phyloP scores from a whole-genome alignment of 176 grass and related monocot genomes.

The Microstegium vimineum region DNA sequence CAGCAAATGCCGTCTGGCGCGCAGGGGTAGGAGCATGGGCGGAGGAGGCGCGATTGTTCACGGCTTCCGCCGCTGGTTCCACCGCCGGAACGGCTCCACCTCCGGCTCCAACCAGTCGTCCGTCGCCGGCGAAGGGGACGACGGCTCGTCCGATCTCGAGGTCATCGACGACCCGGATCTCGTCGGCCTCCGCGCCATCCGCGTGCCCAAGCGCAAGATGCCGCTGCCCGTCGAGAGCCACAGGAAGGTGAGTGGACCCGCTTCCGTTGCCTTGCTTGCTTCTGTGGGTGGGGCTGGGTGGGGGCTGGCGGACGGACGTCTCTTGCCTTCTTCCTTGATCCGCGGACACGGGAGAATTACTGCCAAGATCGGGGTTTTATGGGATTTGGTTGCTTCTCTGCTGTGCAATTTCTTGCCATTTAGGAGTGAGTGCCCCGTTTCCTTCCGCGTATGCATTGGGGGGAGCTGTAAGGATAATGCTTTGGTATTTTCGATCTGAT shows the following conservation, averaged over 20 bases:
- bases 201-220: constrained; percentile 69
- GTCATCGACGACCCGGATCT: constrained; percentile 59
- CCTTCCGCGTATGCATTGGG: not conserved
- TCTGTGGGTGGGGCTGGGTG: not conserved
- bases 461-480: not conserved
- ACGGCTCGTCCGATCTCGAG: constrained; percentile 23
- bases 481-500: constrained; percentile 9
- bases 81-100: constrained; percentile 45
- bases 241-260: constrained; percentile 47
- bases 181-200: constrained; percentile 39
- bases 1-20: constrained; percentile 39
- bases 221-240: constrained; percentile 43
- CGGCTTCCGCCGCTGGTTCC: constrained; percentile 72
- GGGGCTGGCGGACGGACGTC: no score
- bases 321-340: not conserved
- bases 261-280: not conserved
- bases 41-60: constrained; percentile 59
- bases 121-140: constrained; percentile 15
- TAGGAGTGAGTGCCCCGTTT: not conserved
- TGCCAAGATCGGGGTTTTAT: constrained; percentile 21
- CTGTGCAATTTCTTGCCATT: not conserved
- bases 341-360: not conserved
- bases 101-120: constrained; percentile 38
- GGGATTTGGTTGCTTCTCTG: not conserved
- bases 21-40: constrained; percentile 39